phyloP scores from a whole-genome alignment of 2,329 filamentous ascomycete genomes.

The Penicillium sclerotiorum region DNA sequence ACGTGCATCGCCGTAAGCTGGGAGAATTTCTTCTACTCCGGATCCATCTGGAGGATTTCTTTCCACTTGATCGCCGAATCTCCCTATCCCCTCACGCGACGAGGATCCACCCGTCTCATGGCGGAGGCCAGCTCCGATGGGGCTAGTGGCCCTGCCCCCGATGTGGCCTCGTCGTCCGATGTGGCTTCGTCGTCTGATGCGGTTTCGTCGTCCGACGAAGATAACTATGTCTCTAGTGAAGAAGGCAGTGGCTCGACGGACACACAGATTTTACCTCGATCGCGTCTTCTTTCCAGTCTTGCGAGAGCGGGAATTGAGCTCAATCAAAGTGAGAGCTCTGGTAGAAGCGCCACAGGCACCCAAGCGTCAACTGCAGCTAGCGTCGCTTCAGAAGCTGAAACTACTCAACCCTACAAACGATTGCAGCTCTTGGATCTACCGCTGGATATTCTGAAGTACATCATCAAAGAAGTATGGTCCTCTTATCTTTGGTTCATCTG shows the following conservation, averaged over 20 bases:
- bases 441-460: constrained; percentile 74
- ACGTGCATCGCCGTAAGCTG: background rate
- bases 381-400: no score
- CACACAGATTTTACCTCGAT: constrained; percentile 11
- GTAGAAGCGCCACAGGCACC: constrained; percentile 12
- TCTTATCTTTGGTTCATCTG: constrained; percentile 3
- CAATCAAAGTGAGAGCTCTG: constrained; percentile 10
- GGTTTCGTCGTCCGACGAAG: constrained; percentile 32
- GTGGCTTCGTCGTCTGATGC: constrained; percentile 30
- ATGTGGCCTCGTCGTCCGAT: constrained; percentile 29
- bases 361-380: constrained; percentile 7
- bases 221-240: constrained; percentile 32
- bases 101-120: constrained; percentile 22
- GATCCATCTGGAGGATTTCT: background rate
- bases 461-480: constrained; percentile 69
- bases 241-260: constrained; percentile 27
- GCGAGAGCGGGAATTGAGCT: constrained; percentile 14
- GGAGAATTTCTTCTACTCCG: background rate
- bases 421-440: constrained; percentile 73
- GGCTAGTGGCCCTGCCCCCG: constrained; percentile 26
- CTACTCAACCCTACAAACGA: no score
- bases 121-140: constrained; percentile 27
- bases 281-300: constrained; percentile 12
- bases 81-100: constrained; percentile 5
- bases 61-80: background rate